Evolutionary conservation across 2,329 filamentous ascomycete species (phyloP).

Genomic region (Talaromyces sp.): DNA sequence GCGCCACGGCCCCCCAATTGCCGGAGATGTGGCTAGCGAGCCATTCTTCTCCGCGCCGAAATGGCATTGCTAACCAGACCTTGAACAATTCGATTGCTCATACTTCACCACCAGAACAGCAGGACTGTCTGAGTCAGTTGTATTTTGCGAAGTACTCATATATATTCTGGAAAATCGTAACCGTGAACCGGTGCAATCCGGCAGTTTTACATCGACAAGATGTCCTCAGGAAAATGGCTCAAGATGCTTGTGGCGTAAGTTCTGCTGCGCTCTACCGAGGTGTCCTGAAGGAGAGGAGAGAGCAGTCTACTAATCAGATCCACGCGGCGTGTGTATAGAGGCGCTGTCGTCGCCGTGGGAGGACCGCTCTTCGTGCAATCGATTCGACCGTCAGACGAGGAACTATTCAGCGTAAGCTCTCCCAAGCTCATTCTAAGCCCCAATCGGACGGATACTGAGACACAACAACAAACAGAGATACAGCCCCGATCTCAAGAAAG

Average conservation of each 20-base stretch:
- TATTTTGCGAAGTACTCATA: not conserved
- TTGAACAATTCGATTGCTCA: not conserved
- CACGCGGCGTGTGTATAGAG: conserved; percentile 49
- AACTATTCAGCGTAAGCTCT: conserved; percentile 65
- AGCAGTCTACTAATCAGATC: not conserved
- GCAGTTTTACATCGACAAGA: not conserved
- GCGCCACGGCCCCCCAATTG: not conserved
- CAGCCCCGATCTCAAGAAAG: conserved; percentile 89
- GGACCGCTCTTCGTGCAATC: conserved; percentile 81
- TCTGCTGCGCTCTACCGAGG: not conserved
- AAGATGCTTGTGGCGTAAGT: conserved; percentile 71
- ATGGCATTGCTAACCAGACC: not conserved
- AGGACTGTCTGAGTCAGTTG: conserved; percentile 1
- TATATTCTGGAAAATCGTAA: not conserved
- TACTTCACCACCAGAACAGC: not conserved
- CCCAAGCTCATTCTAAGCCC: not conserved
- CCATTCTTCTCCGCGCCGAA: not conserved
- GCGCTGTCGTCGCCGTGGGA: conserved; percentile 68
- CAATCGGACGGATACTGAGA: not conserved
- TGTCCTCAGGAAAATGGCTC: conserved; percentile 44
- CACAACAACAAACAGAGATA: conserved; percentile 57
- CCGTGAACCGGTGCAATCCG: not conserved
- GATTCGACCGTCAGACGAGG: conserved; percentile 73
- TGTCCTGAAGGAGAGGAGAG: not conserved
- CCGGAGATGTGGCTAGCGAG: conserved; percentile 4